These are phyloP conservation scores for Amanita exitialis DNA, from an alignment of 768 basidiomycete genomes.

Conservation along the genomic window DNA sequence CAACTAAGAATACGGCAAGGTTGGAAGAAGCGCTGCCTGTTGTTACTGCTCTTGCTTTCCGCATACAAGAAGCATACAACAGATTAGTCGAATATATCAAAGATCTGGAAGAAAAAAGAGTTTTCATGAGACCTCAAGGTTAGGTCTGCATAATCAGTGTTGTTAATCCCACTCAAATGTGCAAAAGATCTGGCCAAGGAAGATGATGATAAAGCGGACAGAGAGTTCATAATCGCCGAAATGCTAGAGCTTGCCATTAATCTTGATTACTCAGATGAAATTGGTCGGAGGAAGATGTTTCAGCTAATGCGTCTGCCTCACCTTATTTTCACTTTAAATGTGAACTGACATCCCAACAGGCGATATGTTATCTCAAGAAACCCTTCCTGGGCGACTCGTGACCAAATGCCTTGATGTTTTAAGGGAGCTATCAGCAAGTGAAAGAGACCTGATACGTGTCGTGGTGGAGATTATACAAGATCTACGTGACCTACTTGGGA, in stretches of 20 bases:
- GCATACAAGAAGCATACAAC: slow-evolving; percentile 66
- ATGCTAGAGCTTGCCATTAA: slow-evolving; percentile 70
- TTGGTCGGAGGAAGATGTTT: slow-evolving; percentile 83
- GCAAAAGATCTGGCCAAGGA: slow-evolving; percentile 22
- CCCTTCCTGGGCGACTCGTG: slow-evolving; percentile 60
- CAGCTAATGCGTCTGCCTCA: slow-evolving; percentile 62
- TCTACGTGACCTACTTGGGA: slow-evolving; percentile 21
- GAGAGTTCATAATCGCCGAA: slow-evolving; percentile 69
- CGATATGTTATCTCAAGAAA: slow-evolving; percentile 69
- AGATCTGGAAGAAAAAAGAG: slow-evolving; percentile 14
- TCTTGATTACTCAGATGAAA: slow-evolving; percentile 88
- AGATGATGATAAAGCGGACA: slow-evolving; percentile 39
- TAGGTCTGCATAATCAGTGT: not conserved
- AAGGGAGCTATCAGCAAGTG: slow-evolving; percentile 55
- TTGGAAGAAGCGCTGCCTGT: slow-evolving; percentile 73
- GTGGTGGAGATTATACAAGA: slow-evolving; percentile 28
- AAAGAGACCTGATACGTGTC: slow-evolving; percentile 38
- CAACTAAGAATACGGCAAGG: slow-evolving; percentile 45
- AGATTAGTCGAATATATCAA: slow-evolving; percentile 19
- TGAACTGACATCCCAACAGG: slow-evolving; percentile 27
- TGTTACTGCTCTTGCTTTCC: slow-evolving; percentile 72
- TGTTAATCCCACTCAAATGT: slow-evolving; percentile 15
- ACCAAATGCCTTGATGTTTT: slow-evolving; percentile 78
- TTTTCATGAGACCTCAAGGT: slow-evolving; percentile 11
- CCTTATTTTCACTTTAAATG: not conserved